A percentile compares a stretch with the other conserved stretches of the same genome.
Evolutionary conservation across 768 basidiomycete genomes (phyloP).

Genomic region (Psilocybe subaeruginosa): DNA sequence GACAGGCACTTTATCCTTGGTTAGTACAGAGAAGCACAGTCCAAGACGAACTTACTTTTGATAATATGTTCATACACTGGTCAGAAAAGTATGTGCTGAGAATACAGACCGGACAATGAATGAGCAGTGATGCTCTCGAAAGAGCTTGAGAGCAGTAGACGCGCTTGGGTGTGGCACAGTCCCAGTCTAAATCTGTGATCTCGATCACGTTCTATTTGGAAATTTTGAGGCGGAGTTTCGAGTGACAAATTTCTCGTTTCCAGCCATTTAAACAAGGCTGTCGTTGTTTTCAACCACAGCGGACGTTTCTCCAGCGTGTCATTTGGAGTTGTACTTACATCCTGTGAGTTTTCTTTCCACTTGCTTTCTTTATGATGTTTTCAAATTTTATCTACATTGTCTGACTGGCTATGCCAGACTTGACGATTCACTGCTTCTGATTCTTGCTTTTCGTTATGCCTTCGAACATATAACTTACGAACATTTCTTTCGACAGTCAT

Average conservation of each 20-base stretch:
- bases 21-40: neutral
- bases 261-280: neutral
- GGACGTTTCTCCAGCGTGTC: neutral
- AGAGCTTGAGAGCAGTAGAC: neutral
- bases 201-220: constrained; percentile 12
- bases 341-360: constrained; percentile 19
- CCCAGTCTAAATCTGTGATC: neutral
- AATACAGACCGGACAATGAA: neutral
- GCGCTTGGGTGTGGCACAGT: neutral
- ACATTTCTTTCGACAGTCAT: constrained; percentile 13
- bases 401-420: constrained; percentile 55
- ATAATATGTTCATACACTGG: neutral
- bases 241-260: neutral
- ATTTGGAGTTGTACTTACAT: neutral
- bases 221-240: constrained; percentile 39
- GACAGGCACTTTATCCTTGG: constrained; percentile 53
- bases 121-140: neutral
- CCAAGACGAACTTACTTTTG: neutral
- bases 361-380: constrained; percentile 38
- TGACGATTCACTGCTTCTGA: constrained; percentile 52
- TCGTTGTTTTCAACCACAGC: neutral
- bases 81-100: neutral
- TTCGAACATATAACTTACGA: constrained; percentile 6
- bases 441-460: constrained; percentile 10
- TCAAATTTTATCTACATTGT: constrained; percentile 90